These are phyloP conservation scores for Elymus sibiricus DNA, from an alignment of 176 grass and related monocot species.

Conservation along the genomic window DNA sequence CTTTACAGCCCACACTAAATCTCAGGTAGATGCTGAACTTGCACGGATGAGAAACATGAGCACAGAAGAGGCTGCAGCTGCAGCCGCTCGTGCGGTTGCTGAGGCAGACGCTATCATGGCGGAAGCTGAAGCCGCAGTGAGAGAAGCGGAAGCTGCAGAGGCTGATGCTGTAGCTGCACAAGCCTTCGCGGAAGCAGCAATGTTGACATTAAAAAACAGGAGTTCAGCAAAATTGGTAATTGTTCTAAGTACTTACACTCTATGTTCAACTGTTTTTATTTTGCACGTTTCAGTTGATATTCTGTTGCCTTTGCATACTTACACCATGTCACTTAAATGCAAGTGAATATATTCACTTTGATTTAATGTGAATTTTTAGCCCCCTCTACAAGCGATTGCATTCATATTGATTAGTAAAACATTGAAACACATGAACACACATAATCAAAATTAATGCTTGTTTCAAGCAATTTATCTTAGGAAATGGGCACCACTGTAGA, in stretches of 20 bases:
- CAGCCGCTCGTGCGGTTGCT: slow-evolving; percentile 66
- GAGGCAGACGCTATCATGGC: slow-evolving; percentile 90
- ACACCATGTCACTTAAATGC: neutral
- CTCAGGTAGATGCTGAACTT: slow-evolving; percentile 73
- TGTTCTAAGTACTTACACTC: neutral
- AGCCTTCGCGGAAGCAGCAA: slow-evolving; percentile 75
- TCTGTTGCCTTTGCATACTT: neutral
- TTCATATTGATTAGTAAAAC: neutral
- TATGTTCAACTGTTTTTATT: neutral
- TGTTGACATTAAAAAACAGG: slow-evolving; percentile 53
- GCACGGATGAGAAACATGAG: slow-evolving; percentile 71
- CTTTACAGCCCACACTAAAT: slow-evolving; percentile 50
- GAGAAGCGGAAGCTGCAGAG: slow-evolving; percentile 82
- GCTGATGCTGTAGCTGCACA: slow-evolving; percentile 73
- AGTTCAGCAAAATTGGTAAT: slow-evolving; percentile 65
- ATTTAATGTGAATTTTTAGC: neutral
- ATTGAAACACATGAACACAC: neutral
- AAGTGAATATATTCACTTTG: neutral
- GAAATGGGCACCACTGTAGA: neutral
- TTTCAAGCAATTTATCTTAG: neutral
- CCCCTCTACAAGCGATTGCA: neutral
- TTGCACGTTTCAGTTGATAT: neutral
- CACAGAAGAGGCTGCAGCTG: slow-evolving; percentile 53
- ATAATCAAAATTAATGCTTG: neutral
- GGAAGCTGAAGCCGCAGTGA: slow-evolving; percentile 73